phyloP scores from a whole-genome alignment of 305 asterid species.

The Fraxinus angustifolia region DNA sequence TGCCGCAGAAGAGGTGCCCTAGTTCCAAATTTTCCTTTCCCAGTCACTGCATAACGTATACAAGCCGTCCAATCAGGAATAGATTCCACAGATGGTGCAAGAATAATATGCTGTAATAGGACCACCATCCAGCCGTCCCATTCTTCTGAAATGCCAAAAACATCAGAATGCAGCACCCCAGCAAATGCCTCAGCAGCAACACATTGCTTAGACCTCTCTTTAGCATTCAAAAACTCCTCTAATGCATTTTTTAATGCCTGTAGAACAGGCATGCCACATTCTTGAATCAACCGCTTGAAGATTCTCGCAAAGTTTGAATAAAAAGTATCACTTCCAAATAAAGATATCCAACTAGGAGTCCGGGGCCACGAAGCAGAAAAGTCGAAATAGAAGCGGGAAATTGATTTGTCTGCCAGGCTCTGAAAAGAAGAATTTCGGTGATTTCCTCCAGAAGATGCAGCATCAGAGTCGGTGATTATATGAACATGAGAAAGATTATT shows the following conservation, averaged over 20 bases:
- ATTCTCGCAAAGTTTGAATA: conserved; percentile 89
- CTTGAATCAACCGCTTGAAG: conserved; percentile 89
- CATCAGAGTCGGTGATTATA: conserved; percentile 68
- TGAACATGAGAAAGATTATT: conserved; percentile 92
- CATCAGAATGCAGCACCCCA: conserved; percentile 94
- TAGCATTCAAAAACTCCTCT: conserved; percentile 73
- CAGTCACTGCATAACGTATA: conserved; percentile 94
- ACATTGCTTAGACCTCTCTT: conserved; percentile 95
- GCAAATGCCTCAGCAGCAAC: conserved; percentile 99
- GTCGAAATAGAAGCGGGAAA: conserved; percentile 91
- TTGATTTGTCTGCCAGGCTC: conserved; percentile 89
- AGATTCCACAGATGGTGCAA: conserved; percentile 86
- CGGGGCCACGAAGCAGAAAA: conserved; percentile 99
- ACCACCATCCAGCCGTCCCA: conserved; percentile 92
- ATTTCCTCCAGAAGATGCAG: conserved; percentile 73
- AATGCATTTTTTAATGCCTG: conserved; percentile 63
- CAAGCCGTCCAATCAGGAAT: conserved; percentile 96
- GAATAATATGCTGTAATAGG: conserved; percentile 69
- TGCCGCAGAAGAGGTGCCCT: conserved; percentile 76
- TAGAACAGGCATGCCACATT: conserved; percentile 90
- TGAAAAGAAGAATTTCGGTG: conserved; percentile 77
- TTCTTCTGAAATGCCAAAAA: conserved; percentile 74
- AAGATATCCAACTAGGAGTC: conserved; percentile 95
- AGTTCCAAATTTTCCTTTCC: conserved; percentile 86
- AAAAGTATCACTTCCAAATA: conserved; percentile 75